Conservation (phyloP, 2,329 filamentous ascomycete species). For the Chalaropsis ovoidea region DNA sequence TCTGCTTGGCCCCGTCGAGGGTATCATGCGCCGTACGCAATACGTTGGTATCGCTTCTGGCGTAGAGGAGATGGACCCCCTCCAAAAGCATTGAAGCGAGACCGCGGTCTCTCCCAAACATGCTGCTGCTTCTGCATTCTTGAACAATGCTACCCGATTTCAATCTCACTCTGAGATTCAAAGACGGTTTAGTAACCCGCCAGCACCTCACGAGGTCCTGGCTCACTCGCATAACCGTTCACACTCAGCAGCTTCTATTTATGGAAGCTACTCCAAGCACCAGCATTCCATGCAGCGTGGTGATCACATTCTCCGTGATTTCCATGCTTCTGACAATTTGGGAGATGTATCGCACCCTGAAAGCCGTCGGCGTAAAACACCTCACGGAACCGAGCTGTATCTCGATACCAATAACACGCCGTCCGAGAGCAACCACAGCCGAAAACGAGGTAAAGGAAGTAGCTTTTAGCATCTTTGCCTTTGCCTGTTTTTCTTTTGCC, state of each 20-base stretch:
- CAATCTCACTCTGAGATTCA: conserved; percentile 13
- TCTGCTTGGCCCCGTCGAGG: conserved; percentile 81
- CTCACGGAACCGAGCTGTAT: conserved; percentile 22
- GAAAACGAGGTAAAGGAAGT: conserved; percentile 19
- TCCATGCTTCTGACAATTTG: not conserved
- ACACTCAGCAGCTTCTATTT: conserved; percentile 17
- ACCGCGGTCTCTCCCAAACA: conserved; percentile 18
- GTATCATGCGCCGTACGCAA: conserved; percentile 76
- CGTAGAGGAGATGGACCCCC: conserved; percentile 58
- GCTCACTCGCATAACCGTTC: conserved; percentile 17
- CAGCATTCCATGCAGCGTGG: conserved; percentile 12
- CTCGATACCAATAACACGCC: conserved; percentile 9
- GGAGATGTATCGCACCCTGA: conserved; percentile 20
- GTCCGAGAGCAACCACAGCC: conserved; percentile 5
- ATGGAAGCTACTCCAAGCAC: conserved; percentile 11
- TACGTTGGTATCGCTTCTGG: conserved; percentile 51
- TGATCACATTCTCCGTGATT: conserved; percentile 12
- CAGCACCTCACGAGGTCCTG: conserved; percentile 11
- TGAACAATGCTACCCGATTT: conserved; percentile 1
- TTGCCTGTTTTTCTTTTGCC: not conserved
- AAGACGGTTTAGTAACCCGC: conserved; percentile 22
- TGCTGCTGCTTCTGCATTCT: conserved; percentile 8
- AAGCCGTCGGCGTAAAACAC: conserved; percentile 23
- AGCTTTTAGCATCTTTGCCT: conserved; percentile 3
- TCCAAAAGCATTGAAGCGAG: conserved; percentile 36